Base-by-base conservation (phyloP, 106 monocot genomes). In the Cymbidium sinense region DNA sequence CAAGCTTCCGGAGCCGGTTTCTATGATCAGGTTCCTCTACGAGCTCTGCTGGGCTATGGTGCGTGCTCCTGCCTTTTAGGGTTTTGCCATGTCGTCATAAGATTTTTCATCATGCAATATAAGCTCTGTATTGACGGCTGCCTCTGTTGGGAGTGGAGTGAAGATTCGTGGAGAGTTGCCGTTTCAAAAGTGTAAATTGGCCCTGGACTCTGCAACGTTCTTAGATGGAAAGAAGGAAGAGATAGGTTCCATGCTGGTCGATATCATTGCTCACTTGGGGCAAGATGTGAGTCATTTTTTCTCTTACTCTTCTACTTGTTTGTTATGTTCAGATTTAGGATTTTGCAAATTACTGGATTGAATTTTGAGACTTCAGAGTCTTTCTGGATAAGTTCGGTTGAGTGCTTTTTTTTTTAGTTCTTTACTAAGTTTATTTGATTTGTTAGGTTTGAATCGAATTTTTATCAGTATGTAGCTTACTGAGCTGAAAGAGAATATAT, bases 21-120 rank as follows among this genome's bases (percentile, higher is more conserved):
- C 91, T 69, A 74, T 89, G 83, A n/a, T 75, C 47, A 86, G 91
- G 30, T 91, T 88, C 79, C 88, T 91, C 74, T 91, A 86, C 86
- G 91, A 91, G 79, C 86, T 91, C 74, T 91, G 94, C 86, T 98
- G 94, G 96, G 85, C 85, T 15, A 77, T 90, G 94, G 96, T 91
- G 39, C 34, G 89, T 64, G 52, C 64, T 77, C 51, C n/a, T 18
- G 34, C 23, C 15, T 39, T 21, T n/a, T n/a, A n/a, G n/a, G 72
- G 58, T 34, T 80, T 44, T 61, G 43, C 23, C 33, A 51, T 25
- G 69, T 30, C 52, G 55, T 70, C 25, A 33, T 77, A 29, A 41
- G 6, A 47, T 39, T 50, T 67, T 67, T 67, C 67, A 67, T 67
- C 67, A 6, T 67, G 31, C 67, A 33, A 67, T 67, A 39, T 71